Conservation (phyloP, 2,329 filamentous ascomycete genomes). For the Teratosphaeria viscida region DNA sequence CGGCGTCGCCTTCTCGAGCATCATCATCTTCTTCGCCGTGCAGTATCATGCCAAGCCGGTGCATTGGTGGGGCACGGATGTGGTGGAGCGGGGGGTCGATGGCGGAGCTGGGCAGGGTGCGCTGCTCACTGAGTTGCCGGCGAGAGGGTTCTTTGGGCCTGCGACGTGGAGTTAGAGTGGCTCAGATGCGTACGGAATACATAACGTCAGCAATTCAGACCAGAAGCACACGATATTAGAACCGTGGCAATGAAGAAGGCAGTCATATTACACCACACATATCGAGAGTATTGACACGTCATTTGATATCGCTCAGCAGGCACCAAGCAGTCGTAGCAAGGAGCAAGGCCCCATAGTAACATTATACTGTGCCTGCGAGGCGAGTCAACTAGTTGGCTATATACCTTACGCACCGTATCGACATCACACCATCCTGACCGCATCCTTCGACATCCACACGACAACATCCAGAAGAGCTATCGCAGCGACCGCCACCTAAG, state of each 20-base stretch:
- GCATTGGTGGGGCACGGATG: constrained; percentile 7
- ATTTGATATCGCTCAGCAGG: not conserved
- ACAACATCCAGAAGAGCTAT: not conserved
- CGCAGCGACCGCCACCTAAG: constrained; percentile 5
- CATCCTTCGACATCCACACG: not conserved
- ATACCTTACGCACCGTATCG: not conserved
- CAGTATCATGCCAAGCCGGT: constrained; percentile 29
- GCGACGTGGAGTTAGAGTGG: not conserved
- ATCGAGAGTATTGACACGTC: not conserved
- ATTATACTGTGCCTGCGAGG: not conserved
- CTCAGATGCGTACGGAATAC: not conserved
- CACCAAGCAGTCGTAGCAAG: not conserved
- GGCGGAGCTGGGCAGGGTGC: not conserved
- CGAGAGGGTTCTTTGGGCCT: not conserved
- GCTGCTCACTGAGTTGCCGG: not conserved
- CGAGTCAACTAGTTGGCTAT: not conserved
- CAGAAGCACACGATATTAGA: too few relatives aligned
- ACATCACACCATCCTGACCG: not conserved
- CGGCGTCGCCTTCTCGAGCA: constrained; percentile 26
- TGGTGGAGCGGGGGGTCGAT: not conserved
- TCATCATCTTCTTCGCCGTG: constrained; percentile 29
- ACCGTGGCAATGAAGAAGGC: too few relatives aligned
- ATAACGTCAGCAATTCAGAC: too few relatives aligned
- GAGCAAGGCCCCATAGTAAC: not conserved
- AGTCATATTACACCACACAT: not conserved